These are phyloP conservation scores for Musa itinerans DNA, from an alignment of 176 grass and related monocot genomes.

Conservation along the genomic window DNA sequence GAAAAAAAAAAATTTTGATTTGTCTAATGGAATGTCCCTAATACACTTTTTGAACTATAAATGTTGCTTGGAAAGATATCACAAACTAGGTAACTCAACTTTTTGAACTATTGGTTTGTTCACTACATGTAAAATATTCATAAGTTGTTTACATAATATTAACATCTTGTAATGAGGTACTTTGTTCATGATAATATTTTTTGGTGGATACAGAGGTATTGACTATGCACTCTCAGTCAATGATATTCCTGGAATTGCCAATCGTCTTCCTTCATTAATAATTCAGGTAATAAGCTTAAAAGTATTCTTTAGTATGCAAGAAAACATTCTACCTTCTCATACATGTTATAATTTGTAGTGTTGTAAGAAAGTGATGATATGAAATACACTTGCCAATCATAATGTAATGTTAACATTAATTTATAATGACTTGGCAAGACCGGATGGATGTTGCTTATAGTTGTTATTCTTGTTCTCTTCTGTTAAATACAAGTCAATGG, in stretches of 20 bases:
- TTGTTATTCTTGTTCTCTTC: too few species aligned
- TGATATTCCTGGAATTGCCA: conserved; percentile 41
- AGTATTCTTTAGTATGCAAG: not conserved
- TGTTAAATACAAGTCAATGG: too few species aligned
- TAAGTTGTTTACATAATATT: not conserved
- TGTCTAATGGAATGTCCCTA: not conserved
- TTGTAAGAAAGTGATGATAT: too few species aligned
- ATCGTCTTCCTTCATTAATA: conserved; percentile 45
- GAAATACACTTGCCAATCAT: too few species aligned
- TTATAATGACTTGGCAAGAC: not conserved
- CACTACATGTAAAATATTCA: not conserved
- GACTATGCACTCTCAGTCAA: conserved; percentile 67
- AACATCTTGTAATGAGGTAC: not conserved
- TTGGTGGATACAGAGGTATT: conserved; percentile 54
- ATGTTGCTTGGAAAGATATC: not conserved
- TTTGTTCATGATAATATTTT: not conserved
- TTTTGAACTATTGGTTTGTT: not conserved
- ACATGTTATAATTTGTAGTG: not conserved
- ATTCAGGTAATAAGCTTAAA: conserved; percentile 39
- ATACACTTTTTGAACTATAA: not conserved
- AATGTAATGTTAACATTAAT: not conserved
- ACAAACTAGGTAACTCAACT: not conserved
- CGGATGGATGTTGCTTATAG: too few species aligned
- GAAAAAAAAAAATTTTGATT: too few species aligned
- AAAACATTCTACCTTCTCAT: not conserved